phyloP scores from a whole-genome alignment of 2,329 filamentous ascomycete genomes.

The Paecilomyces dactylethromorphus region DNA sequence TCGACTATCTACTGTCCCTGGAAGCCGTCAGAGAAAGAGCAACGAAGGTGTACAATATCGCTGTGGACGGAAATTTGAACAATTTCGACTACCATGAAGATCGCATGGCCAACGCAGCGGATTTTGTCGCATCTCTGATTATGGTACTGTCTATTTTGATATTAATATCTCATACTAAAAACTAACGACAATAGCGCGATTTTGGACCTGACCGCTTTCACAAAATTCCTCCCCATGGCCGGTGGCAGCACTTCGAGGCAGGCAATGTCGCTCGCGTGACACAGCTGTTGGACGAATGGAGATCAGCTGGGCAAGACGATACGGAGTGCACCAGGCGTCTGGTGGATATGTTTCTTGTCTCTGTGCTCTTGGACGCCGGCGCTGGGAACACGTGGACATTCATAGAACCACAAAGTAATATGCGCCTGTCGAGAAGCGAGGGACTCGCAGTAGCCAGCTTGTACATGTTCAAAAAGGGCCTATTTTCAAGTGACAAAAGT shows the following conservation, averaged over 20 bases:
- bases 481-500: constrained; percentile 24
- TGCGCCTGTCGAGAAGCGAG: constrained; percentile 32
- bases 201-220: constrained; percentile 44
- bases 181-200: constrained; percentile 36
- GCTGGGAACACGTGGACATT: constrained; percentile 47
- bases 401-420: constrained; percentile 27
- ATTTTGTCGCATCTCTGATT: constrained; percentile 40
- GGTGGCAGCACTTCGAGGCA: constrained; percentile 60
- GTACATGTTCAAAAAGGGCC: constrained; percentile 43
- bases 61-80: constrained; percentile 31
- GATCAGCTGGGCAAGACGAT: constrained; percentile 34
- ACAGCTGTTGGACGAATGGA: constrained; percentile 42
- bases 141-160: constrained; percentile 21
- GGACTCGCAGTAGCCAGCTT: constrained; percentile 47
- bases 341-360: constrained; percentile 57
- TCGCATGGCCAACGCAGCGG: constrained; percentile 32
- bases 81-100: constrained; percentile 39
- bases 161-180: background rate
- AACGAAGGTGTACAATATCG: constrained; percentile 18
- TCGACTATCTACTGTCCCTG: background rate
- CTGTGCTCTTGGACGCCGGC: constrained; percentile 52
- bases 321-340: constrained; percentile 47
- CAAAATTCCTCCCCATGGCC: constrained; percentile 49
- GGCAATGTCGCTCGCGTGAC: constrained; percentile 47
- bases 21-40: background rate